Evolutionary conservation across 2,329 filamentous ascomycete genomes (phyloP), one percentile per base, ranked within the genome.

Genomic region (Hortaea sp.): DNA sequence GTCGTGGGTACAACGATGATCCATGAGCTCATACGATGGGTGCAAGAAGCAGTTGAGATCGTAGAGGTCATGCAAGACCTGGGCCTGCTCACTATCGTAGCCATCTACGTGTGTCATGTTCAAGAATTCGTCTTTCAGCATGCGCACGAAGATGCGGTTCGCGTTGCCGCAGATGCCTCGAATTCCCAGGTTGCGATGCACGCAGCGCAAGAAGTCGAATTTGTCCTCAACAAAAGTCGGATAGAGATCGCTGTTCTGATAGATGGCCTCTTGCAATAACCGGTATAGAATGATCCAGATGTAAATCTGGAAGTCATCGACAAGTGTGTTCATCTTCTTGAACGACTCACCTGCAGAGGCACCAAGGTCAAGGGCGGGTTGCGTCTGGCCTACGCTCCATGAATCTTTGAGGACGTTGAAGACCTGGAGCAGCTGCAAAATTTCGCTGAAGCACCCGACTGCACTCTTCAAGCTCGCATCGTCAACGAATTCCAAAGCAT

Each of bases 251-350:
- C 68, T 65, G 54, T 84, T 79, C 53, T 89, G 85, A 5, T 71
- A 67, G 29, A 89, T 81, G 3, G 79, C 85, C 51, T 88, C 82
- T 59, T 84, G 85, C 39, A 95, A 65, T 43, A 95, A 68, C 0
- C 79, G 77, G 60, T 95, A 98, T 52, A 90, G 82, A 35, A 97
- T 69, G 34, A 85, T 88, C 90, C 92, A 97, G 7, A 82, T 79
- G 31, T 88, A 81, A 3, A 95, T 78, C 58, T 95, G 84, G 73
- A 94, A 84, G 55, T 97, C 88, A 37, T 88, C 81, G 39, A 97
- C 70, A 58, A 83, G 43, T 5, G 50, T 53, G 7, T 44, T 57
- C 7, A 61, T 49, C 10, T 49, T 43, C 2, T 29, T 44, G 45
- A 61, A 64, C 3, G 62, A 57, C 10, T 52, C 51, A 11, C 54